Evolutionary conservation across 176 grass and related monocot genomes (phyloP).

Genomic region (Triticum aestivum): IWGSC_CS_RefSeq_v2.1 NC_057810.1:81908255-81908754

Average conservation of each 20-base stretch:
- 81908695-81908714: neutral
- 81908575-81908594: neutral
- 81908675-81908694: neutral
- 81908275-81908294: no score
- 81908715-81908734: neutral
- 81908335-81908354: neutral
- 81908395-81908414: neutral
- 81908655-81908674: neutral
- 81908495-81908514: neutral
- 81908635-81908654: neutral
- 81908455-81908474: neutral
- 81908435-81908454: neutral
- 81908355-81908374: neutral
- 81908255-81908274: no score
- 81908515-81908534: neutral
- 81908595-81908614: neutral
- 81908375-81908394: neutral
- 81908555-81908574: neutral
- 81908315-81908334: neutral
- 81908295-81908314: neutral
- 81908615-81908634: slow-evolving; percentile 2
- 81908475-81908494: neutral
- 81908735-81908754: neutral
- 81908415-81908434: slow-evolving; percentile 5
- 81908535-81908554: no score